Evolutionary conservation across 306 rosid species (phyloP).

Genomic region (Trifolium pratense): DNA sequence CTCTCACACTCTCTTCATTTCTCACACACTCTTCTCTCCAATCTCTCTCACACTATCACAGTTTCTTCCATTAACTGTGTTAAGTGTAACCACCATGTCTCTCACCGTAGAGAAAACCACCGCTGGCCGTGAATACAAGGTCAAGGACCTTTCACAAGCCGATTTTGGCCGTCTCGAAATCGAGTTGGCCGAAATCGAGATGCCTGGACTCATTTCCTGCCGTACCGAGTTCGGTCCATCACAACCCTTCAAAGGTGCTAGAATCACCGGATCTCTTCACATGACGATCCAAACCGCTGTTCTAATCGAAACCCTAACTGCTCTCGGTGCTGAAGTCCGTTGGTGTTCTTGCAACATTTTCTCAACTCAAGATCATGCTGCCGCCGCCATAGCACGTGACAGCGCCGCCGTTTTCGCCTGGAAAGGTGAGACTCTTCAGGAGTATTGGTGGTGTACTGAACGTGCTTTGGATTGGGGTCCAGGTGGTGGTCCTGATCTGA

Average conservation of each 20-base stretch:
- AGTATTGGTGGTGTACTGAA: conserved; percentile 99
- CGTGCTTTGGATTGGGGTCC: conserved; percentile 95
- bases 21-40: background rate
- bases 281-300: conserved; percentile 98
- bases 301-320: conserved; percentile 91
- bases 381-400: conserved; percentile 94
- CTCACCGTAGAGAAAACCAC: conserved; percentile 76
- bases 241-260: conserved; percentile 87
- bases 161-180: conserved; percentile 95
- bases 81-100: conserved; percentile 53
- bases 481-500: conserved; percentile 86
- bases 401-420: conserved; percentile 95
- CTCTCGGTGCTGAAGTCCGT: conserved; percentile 95
- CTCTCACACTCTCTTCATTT: conserved; percentile 41
- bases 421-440: conserved; percentile 95
- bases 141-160: conserved; percentile 93
- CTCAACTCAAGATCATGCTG: conserved; percentile 99
- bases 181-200: conserved; percentile 94
- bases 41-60: background rate
- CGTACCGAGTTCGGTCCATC: conserved; percentile 78
- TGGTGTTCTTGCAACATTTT: conserved; percentile 99
- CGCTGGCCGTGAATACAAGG: conserved; percentile 91
- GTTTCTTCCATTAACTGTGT: background rate
- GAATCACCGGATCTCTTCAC: conserved; percentile 96
- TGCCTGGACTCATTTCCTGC: conserved; percentile 90